phyloP scores from a whole-genome alignment of 2,329 filamentous ascomycete genomes.

The Alternaria angustiovoidea region DNA sequence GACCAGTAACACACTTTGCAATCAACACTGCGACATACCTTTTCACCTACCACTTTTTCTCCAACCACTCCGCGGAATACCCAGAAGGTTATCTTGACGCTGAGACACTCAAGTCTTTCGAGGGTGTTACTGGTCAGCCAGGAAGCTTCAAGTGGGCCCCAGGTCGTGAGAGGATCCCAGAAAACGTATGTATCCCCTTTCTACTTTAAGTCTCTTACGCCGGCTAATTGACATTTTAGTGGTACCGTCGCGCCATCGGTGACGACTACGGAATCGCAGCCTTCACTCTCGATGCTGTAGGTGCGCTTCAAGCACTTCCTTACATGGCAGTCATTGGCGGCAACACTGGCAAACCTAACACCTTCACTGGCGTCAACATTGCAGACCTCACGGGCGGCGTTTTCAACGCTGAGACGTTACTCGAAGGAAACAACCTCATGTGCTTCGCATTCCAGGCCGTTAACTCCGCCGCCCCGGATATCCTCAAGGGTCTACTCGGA shows the following conservation, averaged over 20 bases:
- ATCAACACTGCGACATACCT: conserved; percentile 20
- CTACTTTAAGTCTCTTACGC: background rate
- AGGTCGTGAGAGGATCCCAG: conserved; percentile 31
- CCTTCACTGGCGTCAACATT: conserved; percentile 28
- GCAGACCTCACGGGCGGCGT: conserved; percentile 27
- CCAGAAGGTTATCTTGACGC: conserved; percentile 29
- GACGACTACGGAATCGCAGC: conserved; percentile 18
- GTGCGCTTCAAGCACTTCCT: conserved; percentile 23
- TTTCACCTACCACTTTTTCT: conserved; percentile 24
- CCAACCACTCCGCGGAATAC: conserved; percentile 31
- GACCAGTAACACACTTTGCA: conserved; percentile 27
- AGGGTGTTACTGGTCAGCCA: conserved; percentile 27
- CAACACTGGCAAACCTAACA: conserved; percentile 29
- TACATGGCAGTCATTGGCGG: conserved; percentile 27
- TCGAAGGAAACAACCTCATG: conserved; percentile 27
- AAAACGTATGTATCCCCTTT: conserved; percentile 25
- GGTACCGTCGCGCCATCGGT: conserved; percentile 18
- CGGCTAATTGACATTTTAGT: conserved; percentile 17
- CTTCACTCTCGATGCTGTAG: conserved; percentile 4
- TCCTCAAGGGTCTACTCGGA: conserved; percentile 25
- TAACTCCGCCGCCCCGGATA: conserved; percentile 22
- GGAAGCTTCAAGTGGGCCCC: conserved; percentile 28
- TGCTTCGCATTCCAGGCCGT: conserved; percentile 30
- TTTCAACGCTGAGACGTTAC: conserved; percentile 23
- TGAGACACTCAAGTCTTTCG: conserved; percentile 29